Evolutionary conservation across 345 rosid genomes (phyloP), one percentile per base, ranked within the genome.

Genomic region (Aethionema arabicum): DNA sequence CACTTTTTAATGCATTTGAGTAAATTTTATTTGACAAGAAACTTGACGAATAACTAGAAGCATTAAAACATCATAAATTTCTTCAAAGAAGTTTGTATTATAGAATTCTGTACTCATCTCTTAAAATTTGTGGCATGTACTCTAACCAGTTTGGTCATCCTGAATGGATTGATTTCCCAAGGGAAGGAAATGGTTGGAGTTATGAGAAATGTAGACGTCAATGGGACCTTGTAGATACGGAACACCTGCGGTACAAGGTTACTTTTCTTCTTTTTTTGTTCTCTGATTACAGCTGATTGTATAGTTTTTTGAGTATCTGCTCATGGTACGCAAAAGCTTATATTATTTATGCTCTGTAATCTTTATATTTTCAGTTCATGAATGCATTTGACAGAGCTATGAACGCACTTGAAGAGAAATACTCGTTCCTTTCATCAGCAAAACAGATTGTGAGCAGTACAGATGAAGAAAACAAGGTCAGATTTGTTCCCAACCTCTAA

Each of bases 101-200:
- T 21, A 21, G 27, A 21, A n/a, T 27, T 13, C 16, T 47, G 16
- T 12, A 13, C 10, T 47, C 10, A n/a, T 27, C 15, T 27, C 15
- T n/a, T 47, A 12, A 13, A 32, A 33, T 52, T 65, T 32, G 47
- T 15, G 46, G 55, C 55, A 65, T 30, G 41, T 54, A 53, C 32
- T 66, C 41, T 38, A 3, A 3, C 16, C 29, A 87, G 95, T 87
- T 84, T 76, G 95, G 90, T 59, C 95, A 87, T 73, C 88, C 95
- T 38, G 95, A 87, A 59, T 87, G 95, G 95, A 84, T 87, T 36
- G 90, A 87, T 71, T 87, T 87, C 66, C 95, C 95, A 10, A 82
- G 90, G 77, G 90, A 87, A 78, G 95, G 90, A 76, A 87, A 87
- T 63, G 85, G 67, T 13, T 87, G 95, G 95, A 87, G 82, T 69